Evolutionary conservation across 106 monocot genomes (phyloP), one percentile per base, ranked within the genome.

Genomic region (Allium sativum): DNA sequence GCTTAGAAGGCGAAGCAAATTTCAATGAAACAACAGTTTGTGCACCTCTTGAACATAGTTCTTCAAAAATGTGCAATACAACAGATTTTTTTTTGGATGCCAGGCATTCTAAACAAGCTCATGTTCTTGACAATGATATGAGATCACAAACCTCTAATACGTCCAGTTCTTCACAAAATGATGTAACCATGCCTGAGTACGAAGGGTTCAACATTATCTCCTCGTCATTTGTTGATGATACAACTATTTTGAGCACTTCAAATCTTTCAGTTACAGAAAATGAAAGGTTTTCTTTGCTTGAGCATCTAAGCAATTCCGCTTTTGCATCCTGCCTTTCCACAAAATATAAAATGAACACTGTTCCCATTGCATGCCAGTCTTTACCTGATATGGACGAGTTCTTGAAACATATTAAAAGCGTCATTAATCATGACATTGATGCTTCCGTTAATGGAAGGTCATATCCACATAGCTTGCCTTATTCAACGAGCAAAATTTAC

Each of bases 141-240:
- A 42, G 45, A 56, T 67, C 42, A 16, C 46, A 44, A 63, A 8
- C 18, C 42, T 43, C 53, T 78, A 56, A 61, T 78, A 19, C 48
- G 63, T 18, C 21, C 55, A 42, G 14, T 14, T 20, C 52, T 2
- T 40, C 44, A n/a, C 56, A 53, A 8, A 8, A 20, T 41, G 64
- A 55, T 56, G 56, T 61, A 5, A 66, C 54, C 59, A 71, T 74
- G 78, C 81, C 81, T 19, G 81, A 79, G 22, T 61, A 74, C 46
- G 84, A 89, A 63, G 65, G 73, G 9, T 83, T 84, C 56, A 71
- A 58, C 63, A 56, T 88, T 67, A 70, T 19, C n/a, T 12, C 56
- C 66, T 61, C 72, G 54, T 65, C 68, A 50, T 14, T 61, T 7
- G 9, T 19, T 10, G 48, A 65, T 48, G 53, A 58, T 65, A 66